phyloP scores from a whole-genome alignment of 495 filamentous ascomycete species.

The Cairneyella variabilis region DNA sequence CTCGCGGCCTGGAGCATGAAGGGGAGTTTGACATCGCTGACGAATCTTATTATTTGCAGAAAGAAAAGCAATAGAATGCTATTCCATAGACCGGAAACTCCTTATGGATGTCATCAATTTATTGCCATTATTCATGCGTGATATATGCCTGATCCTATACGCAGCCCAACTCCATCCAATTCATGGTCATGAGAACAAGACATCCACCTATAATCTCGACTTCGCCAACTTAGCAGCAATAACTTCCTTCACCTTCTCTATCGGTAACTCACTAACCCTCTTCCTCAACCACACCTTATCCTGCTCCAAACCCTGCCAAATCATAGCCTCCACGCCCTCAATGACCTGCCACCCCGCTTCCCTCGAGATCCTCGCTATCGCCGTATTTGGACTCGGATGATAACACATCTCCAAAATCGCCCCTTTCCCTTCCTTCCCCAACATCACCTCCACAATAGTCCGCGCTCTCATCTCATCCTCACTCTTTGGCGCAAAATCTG shows the following conservation, averaged over 20 bases:
- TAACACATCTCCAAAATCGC: conserved; percentile 79
- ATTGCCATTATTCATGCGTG: not conserved
- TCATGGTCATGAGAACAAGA: not conserved
- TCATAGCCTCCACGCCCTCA: conserved; percentile 65
- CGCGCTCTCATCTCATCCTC: conserved; percentile 54
- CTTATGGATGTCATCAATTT: not conserved
- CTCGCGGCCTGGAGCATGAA: conserved; percentile 49
- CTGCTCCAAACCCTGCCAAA: conserved; percentile 74
- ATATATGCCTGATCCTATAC: too few species aligned
- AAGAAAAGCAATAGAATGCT: not conserved
- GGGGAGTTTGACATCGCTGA: too few species aligned
- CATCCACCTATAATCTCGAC: not conserved
- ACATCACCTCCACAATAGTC: conserved; percentile 51
- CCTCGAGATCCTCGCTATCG: conserved; percentile 53
- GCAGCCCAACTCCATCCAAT: not conserved
- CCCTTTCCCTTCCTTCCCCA: conserved; percentile 48
- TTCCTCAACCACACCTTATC: conserved; percentile 50
- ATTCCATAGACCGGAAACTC: not conserved
- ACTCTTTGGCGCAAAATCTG: conserved; percentile 63
- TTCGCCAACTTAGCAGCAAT: conserved; percentile 14
- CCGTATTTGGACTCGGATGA: conserved; percentile 64
- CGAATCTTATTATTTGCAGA: too few species aligned
- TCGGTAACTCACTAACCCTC: conserved; percentile 40
- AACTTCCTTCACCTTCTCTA: conserved; percentile 44
- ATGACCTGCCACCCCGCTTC: conserved; percentile 64